phyloP scores from a whole-genome alignment of 768 basidiomycete species.

The Lentinula detonsa region DNA sequence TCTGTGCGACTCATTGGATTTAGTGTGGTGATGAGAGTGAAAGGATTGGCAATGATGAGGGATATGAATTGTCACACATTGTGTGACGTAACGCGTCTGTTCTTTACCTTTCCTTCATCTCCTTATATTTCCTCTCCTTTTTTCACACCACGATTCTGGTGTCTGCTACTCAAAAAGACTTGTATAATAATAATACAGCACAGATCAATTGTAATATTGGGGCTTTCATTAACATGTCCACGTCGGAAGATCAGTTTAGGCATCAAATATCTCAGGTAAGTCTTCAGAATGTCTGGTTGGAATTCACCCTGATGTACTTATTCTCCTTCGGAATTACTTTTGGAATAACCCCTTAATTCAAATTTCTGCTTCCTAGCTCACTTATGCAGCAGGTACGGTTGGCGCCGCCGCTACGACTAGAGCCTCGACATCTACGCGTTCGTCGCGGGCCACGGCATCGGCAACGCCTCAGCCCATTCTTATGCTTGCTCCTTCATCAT shows the following conservation, averaged over 20 bases:
- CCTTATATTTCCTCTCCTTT: neutral
- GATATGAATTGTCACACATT: neutral
- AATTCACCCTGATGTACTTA: neutral
- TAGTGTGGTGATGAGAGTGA: no score
- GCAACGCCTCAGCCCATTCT: neutral
- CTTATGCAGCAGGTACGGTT: neutral
- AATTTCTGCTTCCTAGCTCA: neutral
- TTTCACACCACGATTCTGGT: neutral
- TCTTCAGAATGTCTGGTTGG: neutral
- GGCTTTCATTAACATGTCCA: neutral
- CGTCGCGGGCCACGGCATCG: neutral
- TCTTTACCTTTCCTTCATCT: neutral
- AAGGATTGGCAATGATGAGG: neutral
- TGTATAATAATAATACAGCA: neutral
- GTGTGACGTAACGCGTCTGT: neutral
- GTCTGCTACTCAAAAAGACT: neutral
- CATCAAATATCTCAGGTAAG: neutral
- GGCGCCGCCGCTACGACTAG: neutral
- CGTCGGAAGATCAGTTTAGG: neutral
- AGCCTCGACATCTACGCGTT: neutral
- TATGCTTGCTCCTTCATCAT: neutral
- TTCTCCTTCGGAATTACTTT: neutral
- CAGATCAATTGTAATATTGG: neutral
- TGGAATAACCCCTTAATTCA: no score
- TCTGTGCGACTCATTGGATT: constrained; percentile 15